A percentile compares a stretch with the other conserved stretches of the same genome.
These are phyloP conservation scores for Cercospora sesami DNA, from an alignment of 2,329 filamentous ascomycete genomes.

Conservation along the genomic window DNA sequence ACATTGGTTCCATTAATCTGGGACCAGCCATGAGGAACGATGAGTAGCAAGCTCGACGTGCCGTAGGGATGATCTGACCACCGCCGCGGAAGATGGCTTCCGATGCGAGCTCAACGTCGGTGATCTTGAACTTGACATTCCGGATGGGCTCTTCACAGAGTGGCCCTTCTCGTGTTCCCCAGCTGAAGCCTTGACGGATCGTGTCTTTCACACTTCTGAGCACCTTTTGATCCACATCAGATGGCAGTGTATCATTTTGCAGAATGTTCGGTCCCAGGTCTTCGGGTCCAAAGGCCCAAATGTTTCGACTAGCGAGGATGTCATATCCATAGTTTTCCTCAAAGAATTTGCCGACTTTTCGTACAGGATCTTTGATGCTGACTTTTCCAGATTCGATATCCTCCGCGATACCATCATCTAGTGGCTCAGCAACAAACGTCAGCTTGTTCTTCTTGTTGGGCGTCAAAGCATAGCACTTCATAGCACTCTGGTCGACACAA, in stretches of 20 bases:
- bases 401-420: constrained; percentile 90
- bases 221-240: constrained; percentile 90
- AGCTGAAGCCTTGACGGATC: constrained; percentile 93
- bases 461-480: constrained; percentile 96
- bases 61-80: constrained; percentile 95
- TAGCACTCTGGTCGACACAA: constrained; percentile 93
- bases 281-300: constrained; percentile 98
- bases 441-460: constrained; percentile 99
- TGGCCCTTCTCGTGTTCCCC: constrained; percentile 92
- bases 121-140: constrained; percentile 96
- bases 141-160: constrained; percentile 98
- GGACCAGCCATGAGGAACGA: constrained; percentile 97
- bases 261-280: constrained; percentile 93
- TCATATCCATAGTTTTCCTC: constrained; percentile 98
- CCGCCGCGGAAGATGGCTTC: constrained; percentile 94
- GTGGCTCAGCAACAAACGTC: constrained; percentile 94
- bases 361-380: constrained; percentile 86
- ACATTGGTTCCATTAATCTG: constrained; percentile 94
- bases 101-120: constrained; percentile 79
- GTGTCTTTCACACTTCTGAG: constrained; percentile 85
- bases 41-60: constrained; percentile 87
- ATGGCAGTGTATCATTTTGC: constrained; percentile 92
- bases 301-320: constrained; percentile 86
- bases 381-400: constrained; percentile 92
- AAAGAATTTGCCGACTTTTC: constrained; percentile 94